Evolutionary conservation across 345 rosid species (phyloP).

Genomic region (Lenwebbia sp.): DNA sequence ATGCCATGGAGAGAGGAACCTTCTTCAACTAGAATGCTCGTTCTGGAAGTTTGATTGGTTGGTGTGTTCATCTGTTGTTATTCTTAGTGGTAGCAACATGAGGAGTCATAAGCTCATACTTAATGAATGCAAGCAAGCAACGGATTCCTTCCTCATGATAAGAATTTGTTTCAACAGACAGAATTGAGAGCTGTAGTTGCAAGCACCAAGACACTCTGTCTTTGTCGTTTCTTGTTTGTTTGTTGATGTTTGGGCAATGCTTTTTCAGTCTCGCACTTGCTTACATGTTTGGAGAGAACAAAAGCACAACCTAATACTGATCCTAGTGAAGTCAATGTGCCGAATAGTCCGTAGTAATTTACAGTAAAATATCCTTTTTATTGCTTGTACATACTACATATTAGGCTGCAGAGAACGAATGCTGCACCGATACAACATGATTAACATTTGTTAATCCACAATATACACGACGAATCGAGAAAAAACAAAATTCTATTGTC

Average conservation of each 20-base stretch:
- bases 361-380: neutral
- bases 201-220: neutral
- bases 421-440: neutral
- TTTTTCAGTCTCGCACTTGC: neutral
- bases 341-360: neutral
- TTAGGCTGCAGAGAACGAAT: neutral
- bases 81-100: neutral
- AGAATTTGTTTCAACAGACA: neutral
- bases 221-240: neutral
- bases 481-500: neutral
- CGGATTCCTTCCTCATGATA: neutral
- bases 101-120: neutral
- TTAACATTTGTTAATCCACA: neutral
- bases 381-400: neutral
- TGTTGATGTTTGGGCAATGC: neutral
- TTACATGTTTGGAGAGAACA: neutral
- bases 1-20: slow-evolving; percentile 5
- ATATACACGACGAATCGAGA: neutral
- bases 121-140: neutral
- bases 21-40: neutral
- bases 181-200: neutral
- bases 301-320: neutral
- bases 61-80: neutral
- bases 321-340: neutral
- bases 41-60: neutral